Conservation (phyloP, 345 rosid species). For the Acer saccharum region DNA sequence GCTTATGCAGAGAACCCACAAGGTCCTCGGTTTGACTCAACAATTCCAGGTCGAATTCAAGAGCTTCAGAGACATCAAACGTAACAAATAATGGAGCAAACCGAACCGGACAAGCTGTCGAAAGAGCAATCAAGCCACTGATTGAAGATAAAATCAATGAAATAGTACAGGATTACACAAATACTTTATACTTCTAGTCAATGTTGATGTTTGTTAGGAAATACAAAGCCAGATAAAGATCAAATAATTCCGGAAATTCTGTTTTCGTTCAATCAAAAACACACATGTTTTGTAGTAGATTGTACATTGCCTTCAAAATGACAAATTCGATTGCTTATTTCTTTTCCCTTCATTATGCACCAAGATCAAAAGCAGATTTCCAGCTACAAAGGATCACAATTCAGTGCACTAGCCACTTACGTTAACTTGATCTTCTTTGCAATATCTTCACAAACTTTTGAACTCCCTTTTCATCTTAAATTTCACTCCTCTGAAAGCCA, state of each 20-base stretch:
- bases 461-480: too few relatives aligned
- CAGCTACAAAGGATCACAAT: not conserved
- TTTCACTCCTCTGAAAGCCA: too few relatives aligned
- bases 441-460: too few relatives aligned
- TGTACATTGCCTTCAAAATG: not conserved
- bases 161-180: not conserved
- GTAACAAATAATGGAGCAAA: conserved; percentile 9
- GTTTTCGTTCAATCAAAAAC: conserved; percentile 14
- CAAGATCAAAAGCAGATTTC: not conserved
- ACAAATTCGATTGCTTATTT: not conserved
- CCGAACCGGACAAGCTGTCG: not conserved
- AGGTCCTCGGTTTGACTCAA: conserved; percentile 42
- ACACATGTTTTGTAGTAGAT: not conserved
- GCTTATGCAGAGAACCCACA: conserved; percentile 78
- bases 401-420: not conserved
- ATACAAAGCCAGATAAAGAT: not conserved
- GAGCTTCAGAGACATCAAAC: conserved; percentile 56
- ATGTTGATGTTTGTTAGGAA: not conserved
- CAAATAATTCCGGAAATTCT: not conserved
- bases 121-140: not conserved
- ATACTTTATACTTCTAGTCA: not conserved
- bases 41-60: conserved; percentile 62
- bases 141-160: not conserved
- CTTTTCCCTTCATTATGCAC: conserved; percentile 7
- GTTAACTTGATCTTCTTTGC: too few relatives aligned